Evolutionary conservation across 768 basidiomycete genomes (phyloP).

Genomic region (Kwoniella botswanensis): DNA sequence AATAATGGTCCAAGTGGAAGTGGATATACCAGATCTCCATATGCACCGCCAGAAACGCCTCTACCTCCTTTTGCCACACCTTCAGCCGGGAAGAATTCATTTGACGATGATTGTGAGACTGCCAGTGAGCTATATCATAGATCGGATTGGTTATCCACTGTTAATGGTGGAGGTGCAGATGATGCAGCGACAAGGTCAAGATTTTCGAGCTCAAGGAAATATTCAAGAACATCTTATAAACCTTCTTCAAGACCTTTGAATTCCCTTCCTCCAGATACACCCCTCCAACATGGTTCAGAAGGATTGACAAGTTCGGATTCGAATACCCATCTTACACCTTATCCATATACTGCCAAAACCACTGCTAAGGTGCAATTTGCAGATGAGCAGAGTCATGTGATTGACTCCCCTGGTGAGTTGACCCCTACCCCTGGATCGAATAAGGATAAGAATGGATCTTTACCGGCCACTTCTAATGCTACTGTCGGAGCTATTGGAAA

Average conservation of each 20-base stretch:
- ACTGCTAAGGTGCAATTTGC: constrained; percentile 10
- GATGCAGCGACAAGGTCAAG: not conserved
- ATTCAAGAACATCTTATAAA: constrained; percentile 9
- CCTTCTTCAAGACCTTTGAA: constrained; percentile 11
- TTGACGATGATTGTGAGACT: not conserved
- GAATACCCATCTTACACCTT: not conserved
- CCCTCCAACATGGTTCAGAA: not conserved
- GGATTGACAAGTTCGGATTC: too few species aligned
- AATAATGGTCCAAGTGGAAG: not conserved
- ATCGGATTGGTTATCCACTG: constrained; percentile 3
- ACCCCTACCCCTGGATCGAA: not conserved
- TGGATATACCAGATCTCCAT: constrained; percentile 4
- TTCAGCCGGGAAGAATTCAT: not conserved
- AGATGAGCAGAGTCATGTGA: constrained; percentile 7
- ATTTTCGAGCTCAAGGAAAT: not conserved
- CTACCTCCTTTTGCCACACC: constrained; percentile 8
- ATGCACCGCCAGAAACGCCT: constrained; percentile 4
- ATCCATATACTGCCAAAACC: not conserved
- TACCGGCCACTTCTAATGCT: not conserved
- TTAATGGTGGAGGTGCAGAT: not conserved
- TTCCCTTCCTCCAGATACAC: not conserved
- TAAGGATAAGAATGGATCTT: not conserved
- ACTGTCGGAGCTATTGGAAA: too few species aligned
- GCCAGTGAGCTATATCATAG: constrained; percentile 1
- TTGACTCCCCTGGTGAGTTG: constrained; percentile 15